phyloP scores from a whole-genome alignment of 179 eudicot species.

The Beta macrorhiza region DNA sequence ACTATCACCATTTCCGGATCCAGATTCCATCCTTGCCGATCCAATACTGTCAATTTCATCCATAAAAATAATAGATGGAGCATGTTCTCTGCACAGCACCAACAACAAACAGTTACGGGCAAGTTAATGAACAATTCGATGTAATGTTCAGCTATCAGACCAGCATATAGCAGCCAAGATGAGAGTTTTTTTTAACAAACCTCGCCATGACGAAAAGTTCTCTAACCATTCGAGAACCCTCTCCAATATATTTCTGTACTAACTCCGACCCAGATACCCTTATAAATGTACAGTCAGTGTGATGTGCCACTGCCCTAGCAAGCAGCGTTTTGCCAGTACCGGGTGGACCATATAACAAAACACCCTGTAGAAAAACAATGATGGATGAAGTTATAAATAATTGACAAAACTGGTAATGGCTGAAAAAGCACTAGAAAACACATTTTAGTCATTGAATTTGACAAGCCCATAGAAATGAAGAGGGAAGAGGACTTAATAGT shows the following conservation, averaged over 20 bases:
- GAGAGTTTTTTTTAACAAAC: slow-evolving; percentile 33
- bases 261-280: slow-evolving; percentile 89
- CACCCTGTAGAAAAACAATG: slow-evolving; percentile 46
- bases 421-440: not conserved
- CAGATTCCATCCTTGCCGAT: slow-evolving; percentile 87
- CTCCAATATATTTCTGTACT: slow-evolving; percentile 94
- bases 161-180: not conserved
- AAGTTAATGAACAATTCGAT: not conserved
- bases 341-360: slow-evolving; percentile 86
- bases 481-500: not conserved
- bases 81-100: slow-evolving; percentile 68
- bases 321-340: slow-evolving; percentile 87
- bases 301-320: slow-evolving; percentile 93
- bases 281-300: slow-evolving; percentile 82
- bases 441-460: too few relatives aligned
- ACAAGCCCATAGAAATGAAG: not conserved
- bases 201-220: slow-evolving; percentile 96
- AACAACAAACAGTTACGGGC: not conserved
- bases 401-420: not conserved
- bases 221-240: slow-evolving; percentile 93
- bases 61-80: slow-evolving; percentile 91
- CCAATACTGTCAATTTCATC: slow-evolving; percentile 95
- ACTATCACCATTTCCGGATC: slow-evolving; percentile 90
- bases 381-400: not conserved
- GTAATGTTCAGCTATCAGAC: not conserved